Evolutionary conservation across 2,329 filamentous ascomycete species (phyloP).

Genomic region (Mycogone perniciosa): DNA sequence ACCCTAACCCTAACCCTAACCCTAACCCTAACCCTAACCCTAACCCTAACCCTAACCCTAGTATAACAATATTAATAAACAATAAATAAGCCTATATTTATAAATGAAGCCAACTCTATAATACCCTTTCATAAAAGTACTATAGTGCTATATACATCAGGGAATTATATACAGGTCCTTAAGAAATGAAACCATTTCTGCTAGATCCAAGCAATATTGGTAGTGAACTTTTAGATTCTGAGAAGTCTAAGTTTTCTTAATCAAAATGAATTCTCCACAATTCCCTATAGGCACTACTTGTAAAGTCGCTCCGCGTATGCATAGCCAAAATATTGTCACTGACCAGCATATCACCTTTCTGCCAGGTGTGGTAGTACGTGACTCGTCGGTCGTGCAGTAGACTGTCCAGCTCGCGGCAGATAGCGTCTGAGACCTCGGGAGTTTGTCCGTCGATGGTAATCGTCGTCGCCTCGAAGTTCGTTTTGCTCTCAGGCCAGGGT

Average conservation of each 20-base stretch:
- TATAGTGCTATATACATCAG: no score
- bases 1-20: no score
- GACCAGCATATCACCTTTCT: slow-evolving; percentile 47
- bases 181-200: no score
- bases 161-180: no score
- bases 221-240: slow-evolving; percentile 7
- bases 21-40: no score
- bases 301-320: slow-evolving; percentile 43
- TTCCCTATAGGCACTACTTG: slow-evolving; percentile 37
- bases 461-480: slow-evolving; percentile 40
- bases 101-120: no score
- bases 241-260: slow-evolving; percentile 14
- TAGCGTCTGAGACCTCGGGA: slow-evolving; percentile 32
- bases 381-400: slow-evolving; percentile 47
- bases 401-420: slow-evolving; percentile 37
- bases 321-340: slow-evolving; percentile 45
- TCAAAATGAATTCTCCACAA: slow-evolving; percentile 47
- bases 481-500: slow-evolving; percentile 45
- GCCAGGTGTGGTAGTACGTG: slow-evolving; percentile 44
- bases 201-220: no score
- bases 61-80: no score
- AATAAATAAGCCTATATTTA: no score
- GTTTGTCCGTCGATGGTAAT: slow-evolving; percentile 35
- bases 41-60: no score
- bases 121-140: no score